Base-by-base conservation (phyloP, 306 rosid genomes). In the Alnus rubra region DNA sequence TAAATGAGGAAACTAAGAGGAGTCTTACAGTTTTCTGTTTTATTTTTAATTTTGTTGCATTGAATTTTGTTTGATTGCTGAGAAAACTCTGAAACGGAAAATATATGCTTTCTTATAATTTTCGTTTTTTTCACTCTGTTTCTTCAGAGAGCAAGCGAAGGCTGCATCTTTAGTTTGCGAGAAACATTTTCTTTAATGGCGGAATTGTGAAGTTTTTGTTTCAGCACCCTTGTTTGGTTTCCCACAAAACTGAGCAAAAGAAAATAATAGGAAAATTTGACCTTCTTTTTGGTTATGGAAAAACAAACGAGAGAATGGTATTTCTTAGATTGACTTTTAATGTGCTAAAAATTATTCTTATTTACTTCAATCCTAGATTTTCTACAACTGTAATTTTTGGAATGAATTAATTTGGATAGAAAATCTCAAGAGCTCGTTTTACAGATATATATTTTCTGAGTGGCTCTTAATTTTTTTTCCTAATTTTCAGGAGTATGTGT, bases 401-500 rank as follows among this genome's bases (percentile, higher is more conserved):
- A 54, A 60, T 81, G 78, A 71, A 52, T 52, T 16, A 64, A 59
- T 8, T 75, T 23, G 58, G 39, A 33, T 70, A 47, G 42, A 23
- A 55, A 76, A 53, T 77, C 73, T n/a, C 28, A 51, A 16, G 51
- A 49, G 42, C 78, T 54, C 9, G 31, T 16, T 63, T 16, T 62
- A 48, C 4, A n/a, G 33, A 54, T 59, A 23, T 11, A 9, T 35
- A 55, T 42, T 78, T 54, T 71, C 19, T 72, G 19, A 35, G 54
- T 73, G 33, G 47, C 75, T 1, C 82, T 74, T 54, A 23, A 6
- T 76, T 54, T 69, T 42, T 4, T 78, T 79, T 60, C 30, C 42
- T 81, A 28, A 86, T 79, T 86, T 90, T 76, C 89, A 95, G 98
- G 98, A 95, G 86, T 95, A 92, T 74, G 98, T 95, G 80, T 95